Evolutionary conservation across 2,329 filamentous ascomycete species (phyloP), one percentile per base, ranked within the genome.

Genomic region (Nakataea oryzae): DNA sequence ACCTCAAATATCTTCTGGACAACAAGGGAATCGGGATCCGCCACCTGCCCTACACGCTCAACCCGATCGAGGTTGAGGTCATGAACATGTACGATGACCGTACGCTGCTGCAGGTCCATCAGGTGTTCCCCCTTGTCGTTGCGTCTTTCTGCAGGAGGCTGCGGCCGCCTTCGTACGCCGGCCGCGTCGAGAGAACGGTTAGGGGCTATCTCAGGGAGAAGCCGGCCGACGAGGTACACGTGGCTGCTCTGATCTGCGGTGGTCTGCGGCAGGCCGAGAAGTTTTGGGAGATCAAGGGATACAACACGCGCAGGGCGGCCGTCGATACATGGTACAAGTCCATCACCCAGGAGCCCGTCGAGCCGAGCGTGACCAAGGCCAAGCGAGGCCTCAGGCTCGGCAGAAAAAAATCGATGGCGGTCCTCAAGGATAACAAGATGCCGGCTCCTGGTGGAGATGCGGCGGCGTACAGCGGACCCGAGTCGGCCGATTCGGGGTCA

Each of bases 261-360:
- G 85, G 85, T 2, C 73, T 88, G 62, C 78, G 85, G 11, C 83
- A 87, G 68, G 84, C 86, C 1, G 82, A 87, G 66, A 77, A 80
- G 57, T 78, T 88, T 47, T 88, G 85, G 85, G 84, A 87, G 68
- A 84, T 85, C 54, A 86, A 86, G 67, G 84, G 85, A 1, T 88
- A 88, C 71, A 87, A 86, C 68, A 76, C 76, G 60, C 77, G 85
- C 34, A 78, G 84, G 62, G 76, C 77, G 26, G 80, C 81, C 1
- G 85, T 88, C 21, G 85, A 88, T 67, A 74, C 69, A 6, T 88
- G 84, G 84, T 86, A 82, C 69, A 77, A 77, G 54, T 76, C 74
- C 24, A 71, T 87, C 11, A 75, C 76, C 2, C 80, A 76, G 63
- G 79, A 80, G 11, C 68, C 72, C 26, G 60, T 71, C 7, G 79